phyloP scores from a whole-genome alignment of 805 yeast genomes.

The Suhomyces pyralidae region DNA sequence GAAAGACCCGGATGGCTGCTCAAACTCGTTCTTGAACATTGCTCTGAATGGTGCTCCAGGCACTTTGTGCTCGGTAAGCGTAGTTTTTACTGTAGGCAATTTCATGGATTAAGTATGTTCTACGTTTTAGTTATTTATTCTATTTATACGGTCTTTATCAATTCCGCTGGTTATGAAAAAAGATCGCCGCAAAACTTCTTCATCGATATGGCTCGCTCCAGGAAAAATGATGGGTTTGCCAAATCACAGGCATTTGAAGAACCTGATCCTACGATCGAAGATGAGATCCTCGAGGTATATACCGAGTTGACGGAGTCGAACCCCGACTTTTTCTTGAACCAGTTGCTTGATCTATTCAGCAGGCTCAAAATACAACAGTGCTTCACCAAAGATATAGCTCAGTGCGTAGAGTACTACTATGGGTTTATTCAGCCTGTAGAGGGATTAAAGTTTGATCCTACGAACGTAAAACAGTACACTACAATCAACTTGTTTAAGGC shows the following conservation, averaged over 20 bases:
- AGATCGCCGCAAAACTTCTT: background rate
- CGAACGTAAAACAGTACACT: slow-evolving; percentile 21
- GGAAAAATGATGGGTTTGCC: background rate
- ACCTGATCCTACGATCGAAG: slow-evolving; percentile 24
- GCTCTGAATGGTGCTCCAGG: background rate
- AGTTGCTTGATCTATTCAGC: slow-evolving; percentile 23
- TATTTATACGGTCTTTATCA: too few relatives aligned
- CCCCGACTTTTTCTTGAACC: slow-evolving; percentile 27
- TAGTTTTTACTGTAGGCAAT: slow-evolving; percentile 2
- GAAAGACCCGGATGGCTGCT: slow-evolving; percentile 14
- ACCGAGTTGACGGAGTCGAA: slow-evolving; percentile 18
- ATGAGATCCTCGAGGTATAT: slow-evolving; percentile 35
- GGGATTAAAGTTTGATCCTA: slow-evolving; percentile 9
- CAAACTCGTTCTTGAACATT: slow-evolving; percentile 10
- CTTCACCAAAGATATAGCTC: slow-evolving; percentile 30
- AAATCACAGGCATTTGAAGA: slow-evolving; percentile 11
- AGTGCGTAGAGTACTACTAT: slow-evolving; percentile 34
- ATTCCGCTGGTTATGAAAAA: background rate
- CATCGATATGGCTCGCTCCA: background rate
- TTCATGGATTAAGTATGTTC: too few relatives aligned
- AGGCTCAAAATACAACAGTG: slow-evolving; percentile 27
- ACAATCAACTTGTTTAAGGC: slow-evolving; percentile 25
- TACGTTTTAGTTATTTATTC: too few relatives aligned
- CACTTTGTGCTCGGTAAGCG: slow-evolving; percentile 2
- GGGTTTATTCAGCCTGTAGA: slow-evolving; percentile 15